Evolutionary conservation across 495 filamentous ascomycete genomes (phyloP).

Genomic region (Penicillium goetzii): DNA sequence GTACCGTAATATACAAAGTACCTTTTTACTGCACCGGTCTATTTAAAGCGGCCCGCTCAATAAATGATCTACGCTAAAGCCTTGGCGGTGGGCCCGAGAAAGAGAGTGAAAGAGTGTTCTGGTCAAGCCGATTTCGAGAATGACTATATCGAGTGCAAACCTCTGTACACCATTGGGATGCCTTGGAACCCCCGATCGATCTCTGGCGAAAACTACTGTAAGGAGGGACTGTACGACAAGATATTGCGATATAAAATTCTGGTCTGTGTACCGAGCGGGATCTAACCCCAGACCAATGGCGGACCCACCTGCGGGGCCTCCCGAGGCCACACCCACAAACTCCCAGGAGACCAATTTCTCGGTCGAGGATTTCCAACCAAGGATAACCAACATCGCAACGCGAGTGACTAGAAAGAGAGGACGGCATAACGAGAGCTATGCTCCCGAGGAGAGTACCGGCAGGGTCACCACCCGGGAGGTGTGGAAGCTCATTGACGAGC

Average conservation of each 20-base stretch:
- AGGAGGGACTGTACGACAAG: too few relatives aligned
- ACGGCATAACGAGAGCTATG: constrained; percentile 13
- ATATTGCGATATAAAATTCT: not conserved
- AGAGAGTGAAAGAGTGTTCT: not conserved
- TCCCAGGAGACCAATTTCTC: constrained; percentile 8
- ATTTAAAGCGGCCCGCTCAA: constrained; percentile 1
- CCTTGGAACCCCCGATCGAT: too few relatives aligned
- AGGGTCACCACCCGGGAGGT: constrained; percentile 26
- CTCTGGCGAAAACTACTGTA: too few relatives aligned
- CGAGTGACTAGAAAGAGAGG: constrained; percentile 12
- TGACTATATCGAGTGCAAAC: too few relatives aligned
- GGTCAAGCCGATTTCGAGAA: constrained; percentile 10
- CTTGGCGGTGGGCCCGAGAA: too few relatives aligned
- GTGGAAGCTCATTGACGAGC: constrained; percentile 24
- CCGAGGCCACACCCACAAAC: constrained; percentile 17
- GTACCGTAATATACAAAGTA: not conserved
- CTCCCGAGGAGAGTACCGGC: not conserved
- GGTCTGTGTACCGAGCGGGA: constrained; percentile 17
- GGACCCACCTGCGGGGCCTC: constrained; percentile 2
- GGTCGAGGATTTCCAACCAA: constrained; percentile 10
- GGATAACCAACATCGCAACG: not conserved
- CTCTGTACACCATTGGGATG: too few relatives aligned
- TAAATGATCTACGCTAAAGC: too few relatives aligned
- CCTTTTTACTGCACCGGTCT: not conserved
- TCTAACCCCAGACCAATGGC: constrained; percentile 14